Base-by-base conservation (phyloP, 805 yeast species). In the Ogataea parapolymorpha region DNA sequence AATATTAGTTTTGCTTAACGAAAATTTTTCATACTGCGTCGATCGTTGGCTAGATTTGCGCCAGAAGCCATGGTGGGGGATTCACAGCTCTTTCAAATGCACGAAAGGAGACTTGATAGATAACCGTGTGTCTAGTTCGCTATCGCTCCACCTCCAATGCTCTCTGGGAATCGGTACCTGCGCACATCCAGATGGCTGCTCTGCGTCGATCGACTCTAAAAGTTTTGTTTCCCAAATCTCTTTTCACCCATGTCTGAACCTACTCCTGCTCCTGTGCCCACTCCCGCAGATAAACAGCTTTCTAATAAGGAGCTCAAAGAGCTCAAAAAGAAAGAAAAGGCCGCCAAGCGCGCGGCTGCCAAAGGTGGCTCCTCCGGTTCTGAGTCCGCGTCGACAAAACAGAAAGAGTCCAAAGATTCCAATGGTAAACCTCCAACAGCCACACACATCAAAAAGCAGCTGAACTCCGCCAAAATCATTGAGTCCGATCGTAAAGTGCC, bases 271-370 rank as follows among this genome's bases (percentile, higher is more conserved):
- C 30, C 16, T 13, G 32, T 6, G 18, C 34, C n/a, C 9, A 22
- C 20, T 29, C n/a, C 32, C 15, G 20, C 22, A 16, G 44, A 39
- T 15, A 44, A 36, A 31, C 23, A 39, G 41, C 61, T 82, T 32
- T 65, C 85, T 8, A 86, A 86, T 50, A 89, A 88, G 54, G 95
- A 90, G 62, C 70, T 87, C 47, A 90, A 90, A 61, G 96, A 87
- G 54, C 68, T 81, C 61, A 86, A 88, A 61, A 90, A 89, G 70
- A 79, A 79, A 54, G 95, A 89, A 56, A 90, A 91, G 66, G 93
- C 93, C 11, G 95, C 93, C 28, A 86, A 87, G 61, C 74, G 98
- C 60, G 93, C 96, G 2, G 95, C 96, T 2, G 79, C 81, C 49
- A 89, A 86, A 58, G 26, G 27, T 6, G 85, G 75, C 50, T 82